A percentile compares a stretch with the other conserved stretches of the same genome.
These are phyloP conservation scores for Cryptococcus sp. DNA, from an alignment of 1,284 basidiomycete species.

Conservation along the genomic window DNA sequence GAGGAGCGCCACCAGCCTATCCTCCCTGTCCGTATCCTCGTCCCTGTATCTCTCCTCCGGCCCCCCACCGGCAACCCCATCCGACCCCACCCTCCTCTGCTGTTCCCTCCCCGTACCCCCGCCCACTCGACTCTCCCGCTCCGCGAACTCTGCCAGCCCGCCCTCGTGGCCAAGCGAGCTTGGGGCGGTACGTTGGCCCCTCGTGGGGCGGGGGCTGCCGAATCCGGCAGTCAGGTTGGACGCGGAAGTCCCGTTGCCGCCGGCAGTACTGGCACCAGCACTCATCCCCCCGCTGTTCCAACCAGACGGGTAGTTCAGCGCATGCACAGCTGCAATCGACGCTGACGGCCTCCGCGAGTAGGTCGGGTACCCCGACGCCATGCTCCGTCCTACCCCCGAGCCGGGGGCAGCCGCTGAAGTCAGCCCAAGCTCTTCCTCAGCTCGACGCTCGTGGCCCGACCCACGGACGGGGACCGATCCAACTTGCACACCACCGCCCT, in stretches of 20 bases:
- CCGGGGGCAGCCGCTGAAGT: neutral
- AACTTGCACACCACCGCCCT: neutral
- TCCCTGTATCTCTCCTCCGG: too few species aligned
- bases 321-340: neutral
- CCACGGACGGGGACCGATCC: neutral
- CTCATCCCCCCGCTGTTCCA: neutral
- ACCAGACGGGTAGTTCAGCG: neutral
- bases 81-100: too few species aligned
- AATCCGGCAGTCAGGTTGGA: slow-evolving; percentile 2
- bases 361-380: too few species aligned
- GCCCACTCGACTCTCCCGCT: neutral
- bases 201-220: neutral
- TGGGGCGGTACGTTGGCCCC: slow-evolving; percentile 11
- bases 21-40: too few species aligned
- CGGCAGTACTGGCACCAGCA: neutral
- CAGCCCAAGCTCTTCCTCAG: neutral
- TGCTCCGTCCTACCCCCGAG: neutral
- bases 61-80: too few species aligned
- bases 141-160: neutral
- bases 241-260: neutral
- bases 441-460: neutral
- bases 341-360: neutral
- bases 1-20: too few species aligned
- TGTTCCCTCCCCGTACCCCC: neutral
- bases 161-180: slow-evolving; percentile 11